A percentile compares a stretch with the other conserved stretches of the same genome.
Evolutionary conservation across 805 yeast species (phyloP).

Genomic region (Jamesozyma hellenica): DNA sequence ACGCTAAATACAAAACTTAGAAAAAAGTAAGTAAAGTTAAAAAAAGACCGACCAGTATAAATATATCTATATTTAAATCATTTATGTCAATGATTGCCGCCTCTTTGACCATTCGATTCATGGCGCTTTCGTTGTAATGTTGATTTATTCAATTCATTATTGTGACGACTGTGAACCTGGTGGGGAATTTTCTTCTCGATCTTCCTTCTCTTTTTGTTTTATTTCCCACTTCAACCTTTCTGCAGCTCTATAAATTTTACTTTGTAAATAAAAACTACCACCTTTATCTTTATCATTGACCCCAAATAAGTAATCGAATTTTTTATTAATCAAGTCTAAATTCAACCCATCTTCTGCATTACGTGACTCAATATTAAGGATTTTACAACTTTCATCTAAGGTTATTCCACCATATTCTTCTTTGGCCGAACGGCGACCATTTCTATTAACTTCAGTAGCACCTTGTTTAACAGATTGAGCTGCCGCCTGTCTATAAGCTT

Average conservation of each 20-base stretch:
- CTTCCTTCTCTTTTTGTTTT: slow-evolving; percentile 15
- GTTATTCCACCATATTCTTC: slow-evolving; percentile 63
- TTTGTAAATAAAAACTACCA: slow-evolving; percentile 89
- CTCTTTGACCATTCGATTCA: neutral
- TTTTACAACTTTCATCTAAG: slow-evolving; percentile 84
- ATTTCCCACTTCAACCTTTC: slow-evolving; percentile 79
- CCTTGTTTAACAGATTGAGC: slow-evolving; percentile 76
- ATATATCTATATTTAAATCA: too few relatives aligned
- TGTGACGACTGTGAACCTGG: neutral
- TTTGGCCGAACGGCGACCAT: slow-evolving; percentile 30
- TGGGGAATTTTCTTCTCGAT: neutral
- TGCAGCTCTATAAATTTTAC: slow-evolving; percentile 89
- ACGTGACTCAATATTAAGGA: slow-evolving; percentile 63
- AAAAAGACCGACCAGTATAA: too few relatives aligned
- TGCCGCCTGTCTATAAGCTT: slow-evolving; percentile 94
- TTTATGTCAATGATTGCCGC: neutral
- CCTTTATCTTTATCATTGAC: slow-evolving; percentile 90
- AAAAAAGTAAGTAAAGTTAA: too few relatives aligned
- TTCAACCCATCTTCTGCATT: slow-evolving; percentile 40
- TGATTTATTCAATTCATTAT: neutral
- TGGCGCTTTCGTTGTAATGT: neutral
- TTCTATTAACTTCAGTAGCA: slow-evolving; percentile 33
- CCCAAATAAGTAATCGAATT: slow-evolving; percentile 74
- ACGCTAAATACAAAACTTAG: too few relatives aligned
- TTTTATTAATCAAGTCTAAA: slow-evolving; percentile 51